Evolutionary conservation across 495 filamentous ascomycete species (phyloP).

Genomic region (Choiromyces venosus): DNA sequence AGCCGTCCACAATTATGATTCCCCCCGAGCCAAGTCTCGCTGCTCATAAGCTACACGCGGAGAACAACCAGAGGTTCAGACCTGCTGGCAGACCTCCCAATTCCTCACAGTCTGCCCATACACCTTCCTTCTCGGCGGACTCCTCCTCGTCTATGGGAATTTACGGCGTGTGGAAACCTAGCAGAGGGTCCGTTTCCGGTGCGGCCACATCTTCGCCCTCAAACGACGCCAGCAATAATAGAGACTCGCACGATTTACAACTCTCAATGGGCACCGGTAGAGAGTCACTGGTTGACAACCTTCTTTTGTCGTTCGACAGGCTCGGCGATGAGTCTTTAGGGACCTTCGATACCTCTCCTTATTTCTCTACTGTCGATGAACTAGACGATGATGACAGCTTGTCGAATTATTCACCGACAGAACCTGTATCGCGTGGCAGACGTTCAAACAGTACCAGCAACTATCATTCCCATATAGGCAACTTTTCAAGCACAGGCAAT

Average conservation of each 20-base stretch:
- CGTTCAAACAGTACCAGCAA: constrained; percentile 38
- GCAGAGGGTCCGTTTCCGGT: constrained; percentile 36
- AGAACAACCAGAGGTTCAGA: constrained; percentile 40
- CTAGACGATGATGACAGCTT: constrained; percentile 47
- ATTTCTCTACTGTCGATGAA: constrained; percentile 40
- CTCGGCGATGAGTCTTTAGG: constrained; percentile 49
- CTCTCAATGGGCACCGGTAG: constrained; percentile 68
- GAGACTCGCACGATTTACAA: constrained; percentile 82
- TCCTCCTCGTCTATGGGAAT: constrained; percentile 31
- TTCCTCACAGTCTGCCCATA: constrained; percentile 26
- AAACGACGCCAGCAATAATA: constrained; percentile 16
- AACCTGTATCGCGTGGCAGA: constrained; percentile 34
- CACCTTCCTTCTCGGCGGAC: constrained; percentile 31
- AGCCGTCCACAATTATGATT: constrained; percentile 27
- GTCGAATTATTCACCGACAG: constrained; percentile 43
- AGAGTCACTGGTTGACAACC: constrained; percentile 85
- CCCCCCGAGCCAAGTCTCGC: constrained; percentile 31
- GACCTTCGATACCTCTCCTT: constrained; percentile 39
- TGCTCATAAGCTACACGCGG: constrained; percentile 25
- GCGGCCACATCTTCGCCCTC: constrained; percentile 30
- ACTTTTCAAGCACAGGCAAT: constrained; percentile 26
- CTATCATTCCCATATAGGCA: constrained; percentile 32
- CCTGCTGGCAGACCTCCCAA: constrained; percentile 27
- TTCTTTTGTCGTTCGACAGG: constrained; percentile 84
- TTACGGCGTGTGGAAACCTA: constrained; percentile 38